A percentile compares a stretch with the other conserved stretches of the same genome.
These are phyloP conservation scores for Ganoderma leucocontextum DNA, from an alignment of 1,284 basidiomycete species.

Conservation along the genomic window DNA sequence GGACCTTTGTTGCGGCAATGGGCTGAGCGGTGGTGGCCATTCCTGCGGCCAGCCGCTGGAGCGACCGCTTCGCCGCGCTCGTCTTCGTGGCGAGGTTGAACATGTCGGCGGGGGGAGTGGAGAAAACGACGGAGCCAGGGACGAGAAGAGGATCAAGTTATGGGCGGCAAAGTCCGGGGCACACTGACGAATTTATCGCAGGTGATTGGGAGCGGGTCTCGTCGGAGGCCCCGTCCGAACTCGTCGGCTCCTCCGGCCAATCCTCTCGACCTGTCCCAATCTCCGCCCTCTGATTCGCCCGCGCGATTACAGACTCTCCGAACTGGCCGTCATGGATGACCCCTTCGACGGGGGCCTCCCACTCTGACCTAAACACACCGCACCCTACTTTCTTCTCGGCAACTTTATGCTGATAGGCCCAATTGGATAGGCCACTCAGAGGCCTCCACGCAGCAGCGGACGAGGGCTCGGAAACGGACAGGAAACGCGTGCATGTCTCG, in stretches of 20 bases:
- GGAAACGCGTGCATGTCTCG: conserved; percentile 18
- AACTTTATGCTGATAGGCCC: neutral
- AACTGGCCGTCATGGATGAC: neutral
- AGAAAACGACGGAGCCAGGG: conserved; percentile 23
- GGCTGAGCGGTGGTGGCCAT: conserved; percentile 81
- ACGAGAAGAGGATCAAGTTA: conserved; percentile 24
- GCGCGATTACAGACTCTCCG: neutral
- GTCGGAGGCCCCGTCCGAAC: conserved; percentile 24
- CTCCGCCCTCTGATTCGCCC: conserved; percentile 22
- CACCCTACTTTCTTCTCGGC: neutral
- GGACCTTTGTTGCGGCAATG: conserved; percentile 92
- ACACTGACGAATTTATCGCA: conserved; percentile 35
- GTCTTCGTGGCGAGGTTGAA: conserved; percentile 70
- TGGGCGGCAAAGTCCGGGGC: conserved; percentile 21
- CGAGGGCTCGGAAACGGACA: conserved; percentile 12
- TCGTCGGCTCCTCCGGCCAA: conserved; percentile 25
- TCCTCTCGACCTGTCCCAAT: conserved; percentile 15
- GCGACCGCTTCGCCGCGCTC: conserved; percentile 62
- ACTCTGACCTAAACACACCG: neutral
- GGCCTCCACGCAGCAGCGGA: neutral
- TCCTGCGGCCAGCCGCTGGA: conserved; percentile 69
- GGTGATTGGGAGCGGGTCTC: conserved; percentile 34
- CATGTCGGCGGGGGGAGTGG: conserved; percentile 56
- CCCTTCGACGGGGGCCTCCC: neutral
- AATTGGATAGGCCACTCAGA: neutral